These are phyloP conservation scores for Zygoascus sp. DNA, from an alignment of 1,139 yeast genomes.

Conservation along the genomic window DNA sequence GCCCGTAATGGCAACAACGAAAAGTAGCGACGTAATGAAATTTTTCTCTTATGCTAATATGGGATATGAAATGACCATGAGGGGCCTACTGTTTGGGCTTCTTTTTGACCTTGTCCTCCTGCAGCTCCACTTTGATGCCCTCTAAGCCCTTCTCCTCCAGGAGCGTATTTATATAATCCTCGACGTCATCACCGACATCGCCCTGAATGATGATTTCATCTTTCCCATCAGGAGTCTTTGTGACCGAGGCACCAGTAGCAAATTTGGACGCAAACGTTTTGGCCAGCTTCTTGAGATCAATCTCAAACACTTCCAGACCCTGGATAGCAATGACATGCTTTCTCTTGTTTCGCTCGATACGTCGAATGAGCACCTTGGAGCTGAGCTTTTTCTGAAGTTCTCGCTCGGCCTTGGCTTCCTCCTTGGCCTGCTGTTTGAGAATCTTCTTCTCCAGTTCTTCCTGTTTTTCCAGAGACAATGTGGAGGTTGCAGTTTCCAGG, in stretches of 20 bases:
- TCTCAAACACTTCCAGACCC: constrained; percentile 80
- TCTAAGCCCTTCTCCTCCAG: constrained; percentile 77
- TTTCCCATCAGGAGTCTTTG: constrained; percentile 84
- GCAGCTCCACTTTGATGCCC: constrained; percentile 81
- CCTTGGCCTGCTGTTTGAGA: constrained; percentile 81
- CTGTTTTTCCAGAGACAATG: constrained; percentile 69
- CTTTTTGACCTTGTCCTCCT: constrained; percentile 77
- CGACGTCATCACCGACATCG: constrained; percentile 90
- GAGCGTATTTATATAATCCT: constrained; percentile 63
- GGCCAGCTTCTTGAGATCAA: constrained; percentile 85
- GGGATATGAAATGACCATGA: too few relatives aligned
- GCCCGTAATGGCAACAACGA: too few relatives aligned
- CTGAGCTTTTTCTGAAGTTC: constrained; percentile 74
- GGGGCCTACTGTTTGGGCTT: constrained; percentile 40
- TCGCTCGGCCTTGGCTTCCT: constrained; percentile 82
- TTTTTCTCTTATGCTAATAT: too few relatives aligned
- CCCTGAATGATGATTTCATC: constrained; percentile 94
- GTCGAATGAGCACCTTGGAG: constrained; percentile 74
- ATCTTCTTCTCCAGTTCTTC: constrained; percentile 77
- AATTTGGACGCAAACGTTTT: constrained; percentile 91
- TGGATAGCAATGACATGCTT: constrained; percentile 83
- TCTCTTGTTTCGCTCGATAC: constrained; percentile 87
- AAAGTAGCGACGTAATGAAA: too few relatives aligned
- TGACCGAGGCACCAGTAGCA: constrained; percentile 96
- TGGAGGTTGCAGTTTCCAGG: constrained; percentile 48